Base-by-base conservation (phyloP, 345 rosid genomes). In the Gossypium anomalum region DNA sequence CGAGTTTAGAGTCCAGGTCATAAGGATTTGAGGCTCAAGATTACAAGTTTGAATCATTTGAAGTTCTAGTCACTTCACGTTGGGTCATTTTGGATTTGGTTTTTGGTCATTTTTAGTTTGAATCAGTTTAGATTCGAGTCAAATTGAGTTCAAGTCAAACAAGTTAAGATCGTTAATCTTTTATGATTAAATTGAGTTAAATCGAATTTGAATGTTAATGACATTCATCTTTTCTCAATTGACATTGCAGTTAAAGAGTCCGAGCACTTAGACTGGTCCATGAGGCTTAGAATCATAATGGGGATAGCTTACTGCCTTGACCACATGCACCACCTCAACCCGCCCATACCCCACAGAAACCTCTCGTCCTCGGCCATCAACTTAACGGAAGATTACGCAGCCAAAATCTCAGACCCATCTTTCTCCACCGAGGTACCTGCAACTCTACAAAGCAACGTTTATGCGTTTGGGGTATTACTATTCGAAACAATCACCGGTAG, bases 321-420 rank as follows among this genome's bases (percentile, higher is more conserved):
- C 58, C 82, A 90, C 71, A 83, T 95, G 96, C 99, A 95, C 84
- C 87, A 84, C 16, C 84, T 88, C 68, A 83, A 75, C 67, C 98
- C 96, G 23, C 93, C 96, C 0, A 47, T 89, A n/a, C 82, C 86
- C 45, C 94, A 89, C 78, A 82, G 86, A 73, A 79, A 83, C 75
- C 84, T 95, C 48, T 84, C 70, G 74, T 95, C 98, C 22, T 86
- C 94, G 5, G 82, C 92, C 1, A 77, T 95, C 67, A 85, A 79
- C 70, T 96, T 93, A 62, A 89, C 94, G 0, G 99, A 95, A 71
- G 99, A 95, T 69, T 95, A 90, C 2, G 99, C 99, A 3, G 94
- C 92, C 66, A 93, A 93, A 83, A 82, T 93, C 72, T 86, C 93
- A 0, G 93, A 92, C 59, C 86, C 84, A 72, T 86, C 85, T 84